These are phyloP conservation scores for Psidium guajava DNA, from an alignment of 345 rosid species.

Conservation along the genomic window DNA sequence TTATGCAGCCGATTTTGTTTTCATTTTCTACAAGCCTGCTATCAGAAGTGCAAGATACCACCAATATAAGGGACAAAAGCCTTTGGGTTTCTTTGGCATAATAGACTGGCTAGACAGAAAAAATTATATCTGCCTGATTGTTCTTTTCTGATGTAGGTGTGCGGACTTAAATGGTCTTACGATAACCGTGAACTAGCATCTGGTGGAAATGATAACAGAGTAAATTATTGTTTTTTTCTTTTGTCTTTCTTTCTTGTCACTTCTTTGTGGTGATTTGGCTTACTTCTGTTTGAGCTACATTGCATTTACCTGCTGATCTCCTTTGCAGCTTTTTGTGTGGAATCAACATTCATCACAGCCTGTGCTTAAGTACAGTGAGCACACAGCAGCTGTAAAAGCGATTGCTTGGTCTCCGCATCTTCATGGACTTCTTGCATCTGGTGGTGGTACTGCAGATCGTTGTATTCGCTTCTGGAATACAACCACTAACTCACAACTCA, in stretches of 20 bases:
- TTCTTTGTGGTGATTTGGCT: neutral
- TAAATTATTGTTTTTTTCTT: constrained; percentile 10
- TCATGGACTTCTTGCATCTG: constrained; percentile 96
- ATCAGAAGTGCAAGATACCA: neutral
- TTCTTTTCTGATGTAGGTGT: constrained; percentile 38
- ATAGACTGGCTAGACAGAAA: neutral
- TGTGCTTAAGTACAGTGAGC: constrained; percentile 78
- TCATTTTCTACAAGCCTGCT: neutral
- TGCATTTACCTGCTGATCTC: constrained; percentile 4
- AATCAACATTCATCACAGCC: constrained; percentile 95
- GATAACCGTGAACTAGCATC: constrained; percentile 98
- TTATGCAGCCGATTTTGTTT: neutral
- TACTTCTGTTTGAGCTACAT: neutral
- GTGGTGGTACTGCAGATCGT: constrained; percentile 97
- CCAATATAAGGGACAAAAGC: neutral
- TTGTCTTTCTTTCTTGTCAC: neutral
- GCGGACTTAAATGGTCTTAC: constrained; percentile 97
- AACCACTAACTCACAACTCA: constrained; percentile 73
- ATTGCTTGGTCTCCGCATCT: constrained; percentile 99
- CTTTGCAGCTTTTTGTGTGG: constrained; percentile 87
- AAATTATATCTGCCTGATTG: neutral
- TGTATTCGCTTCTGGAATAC: constrained; percentile 99
- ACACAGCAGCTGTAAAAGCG: constrained; percentile 98
- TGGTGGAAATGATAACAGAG: constrained; percentile 96
- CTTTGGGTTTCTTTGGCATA: neutral